These are phyloP conservation scores for Oropetium thomaeum DNA, from an alignment of 176 grass and related monocot genomes.

Conservation along the genomic window DNA sequence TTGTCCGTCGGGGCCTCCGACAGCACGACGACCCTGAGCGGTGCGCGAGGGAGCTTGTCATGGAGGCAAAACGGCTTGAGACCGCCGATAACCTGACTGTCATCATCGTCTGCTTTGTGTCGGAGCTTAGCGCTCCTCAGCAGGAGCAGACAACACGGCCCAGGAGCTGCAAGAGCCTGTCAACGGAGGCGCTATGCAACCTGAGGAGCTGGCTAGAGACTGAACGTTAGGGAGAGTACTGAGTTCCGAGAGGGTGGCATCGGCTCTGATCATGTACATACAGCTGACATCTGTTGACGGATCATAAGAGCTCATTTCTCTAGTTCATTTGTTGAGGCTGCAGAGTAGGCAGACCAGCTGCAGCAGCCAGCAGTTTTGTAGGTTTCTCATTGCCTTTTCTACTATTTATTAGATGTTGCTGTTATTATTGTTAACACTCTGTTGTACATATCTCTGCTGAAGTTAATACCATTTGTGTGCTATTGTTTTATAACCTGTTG, in stretches of 20 bases:
- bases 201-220: slow-evolving; percentile 63
- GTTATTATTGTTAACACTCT: slow-evolving; percentile 28
- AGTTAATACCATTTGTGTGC: not conserved
- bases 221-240: slow-evolving; percentile 5
- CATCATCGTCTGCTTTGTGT: slow-evolving; percentile 55
- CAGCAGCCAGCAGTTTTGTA: slow-evolving; percentile 56
- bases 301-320: not conserved
- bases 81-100: slow-evolving; percentile 70
- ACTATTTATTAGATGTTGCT: not conserved
- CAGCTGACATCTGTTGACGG: slow-evolving; percentile 37
- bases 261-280: slow-evolving; percentile 42
- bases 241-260: not conserved
- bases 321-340: slow-evolving; percentile 44
- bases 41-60: slow-evolving; percentile 68
- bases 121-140: slow-evolving; percentile 20
- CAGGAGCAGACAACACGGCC: not conserved
- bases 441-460: slow-evolving; percentile 39
- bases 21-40: slow-evolving; percentile 59
- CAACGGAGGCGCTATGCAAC: slow-evolving; percentile 55
- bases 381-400: not conserved
- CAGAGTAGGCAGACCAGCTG: slow-evolving; percentile 17
- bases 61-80: slow-evolving; percentile 62
- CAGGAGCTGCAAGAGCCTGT: slow-evolving; percentile 66
- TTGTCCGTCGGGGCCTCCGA: slow-evolving; percentile 48
- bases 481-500: not conserved